A percentile compares a stretch with the other conserved stretches of the same genome.
These are phyloP conservation scores for Nymphaea colorata DNA, from an alignment of 164 flowering plant genomes.

Conservation along the genomic window DNA sequence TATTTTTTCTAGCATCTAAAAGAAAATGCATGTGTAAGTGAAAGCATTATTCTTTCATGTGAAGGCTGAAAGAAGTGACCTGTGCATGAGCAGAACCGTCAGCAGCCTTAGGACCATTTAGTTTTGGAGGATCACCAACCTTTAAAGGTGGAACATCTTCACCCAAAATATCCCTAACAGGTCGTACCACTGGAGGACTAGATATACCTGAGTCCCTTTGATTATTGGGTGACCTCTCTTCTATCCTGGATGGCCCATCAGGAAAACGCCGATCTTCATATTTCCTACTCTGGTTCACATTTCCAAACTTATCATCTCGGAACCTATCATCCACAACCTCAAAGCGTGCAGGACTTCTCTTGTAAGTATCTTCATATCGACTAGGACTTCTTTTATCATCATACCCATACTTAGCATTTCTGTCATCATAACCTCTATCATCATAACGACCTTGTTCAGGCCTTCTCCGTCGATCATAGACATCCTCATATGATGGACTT, in stretches of 20 bases:
- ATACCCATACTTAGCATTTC: slow-evolving; percentile 23
- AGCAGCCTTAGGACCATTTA: slow-evolving; percentile 36
- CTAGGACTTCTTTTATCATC: slow-evolving; percentile 63
- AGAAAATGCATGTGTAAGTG: no score
- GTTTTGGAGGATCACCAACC: slow-evolving; percentile 75
- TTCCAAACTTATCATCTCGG: slow-evolving; percentile 85
- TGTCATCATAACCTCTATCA: slow-evolving; percentile 44
- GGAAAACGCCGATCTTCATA: slow-evolving; percentile 41
- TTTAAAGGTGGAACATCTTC: slow-evolving; percentile 71
- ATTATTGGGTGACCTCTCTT: slow-evolving; percentile 57
- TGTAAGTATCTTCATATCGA: slow-evolving; percentile 25
- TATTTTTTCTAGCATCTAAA: no score
- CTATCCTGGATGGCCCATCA: slow-evolving; percentile 53
- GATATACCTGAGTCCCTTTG: slow-evolving; percentile 37
- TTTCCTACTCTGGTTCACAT: slow-evolving; percentile 37
- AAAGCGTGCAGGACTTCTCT: slow-evolving; percentile 63
- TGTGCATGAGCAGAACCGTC: slow-evolving; percentile 37
- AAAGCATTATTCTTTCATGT: no score
- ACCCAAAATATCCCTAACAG: slow-evolving; percentile 90
- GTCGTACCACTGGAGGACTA: slow-evolving; percentile 74
- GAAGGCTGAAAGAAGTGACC: slow-evolving; percentile 23
- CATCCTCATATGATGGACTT: slow-evolving; percentile 75
- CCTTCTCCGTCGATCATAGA: slow-evolving; percentile 52
- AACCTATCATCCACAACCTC: slow-evolving; percentile 80
- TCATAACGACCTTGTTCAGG: neutral